A percentile compares a stretch with the other conserved stretches of the same genome.
These are phyloP conservation scores for Camellia oleifera DNA, from an alignment of 179 eudicot genomes.

Conservation along the genomic window DNA sequence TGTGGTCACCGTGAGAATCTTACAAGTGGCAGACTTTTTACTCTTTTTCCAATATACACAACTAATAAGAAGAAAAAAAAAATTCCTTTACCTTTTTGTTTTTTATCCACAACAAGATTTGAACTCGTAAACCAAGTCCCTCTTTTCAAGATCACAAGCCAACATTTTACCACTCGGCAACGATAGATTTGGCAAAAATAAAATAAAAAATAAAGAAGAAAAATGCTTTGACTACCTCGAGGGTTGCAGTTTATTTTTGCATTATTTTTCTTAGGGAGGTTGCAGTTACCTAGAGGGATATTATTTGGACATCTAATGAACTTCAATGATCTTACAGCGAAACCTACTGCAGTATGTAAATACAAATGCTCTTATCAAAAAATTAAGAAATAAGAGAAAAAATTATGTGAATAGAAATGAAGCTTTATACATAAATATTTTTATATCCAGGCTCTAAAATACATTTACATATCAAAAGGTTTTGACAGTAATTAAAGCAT, in stretches of 20 bases:
- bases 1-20: too few species aligned
- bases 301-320: neutral
- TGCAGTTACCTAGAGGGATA: neutral
- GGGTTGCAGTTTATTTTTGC: neutral
- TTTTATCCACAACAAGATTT: too few species aligned
- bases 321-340: neutral
- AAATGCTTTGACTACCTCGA: neutral
- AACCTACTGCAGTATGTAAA: neutral
- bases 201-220: neutral
- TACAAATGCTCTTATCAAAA: neutral
- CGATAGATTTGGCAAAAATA: neutral
- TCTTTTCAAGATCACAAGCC: neutral
- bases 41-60: too few species aligned
- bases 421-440: neutral
- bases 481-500: conserved; percentile 19
- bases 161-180: neutral
- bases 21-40: too few species aligned
- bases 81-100: too few species aligned
- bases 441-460: neutral
- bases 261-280: neutral
- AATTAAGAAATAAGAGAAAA: too few species aligned
- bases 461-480: neutral
- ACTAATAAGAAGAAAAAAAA: too few species aligned
- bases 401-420: neutral
- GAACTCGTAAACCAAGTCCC: too few species aligned